phyloP scores from a whole-genome alignment of 1,284 basidiomycete species.

The Wallemia hederae region DNA sequence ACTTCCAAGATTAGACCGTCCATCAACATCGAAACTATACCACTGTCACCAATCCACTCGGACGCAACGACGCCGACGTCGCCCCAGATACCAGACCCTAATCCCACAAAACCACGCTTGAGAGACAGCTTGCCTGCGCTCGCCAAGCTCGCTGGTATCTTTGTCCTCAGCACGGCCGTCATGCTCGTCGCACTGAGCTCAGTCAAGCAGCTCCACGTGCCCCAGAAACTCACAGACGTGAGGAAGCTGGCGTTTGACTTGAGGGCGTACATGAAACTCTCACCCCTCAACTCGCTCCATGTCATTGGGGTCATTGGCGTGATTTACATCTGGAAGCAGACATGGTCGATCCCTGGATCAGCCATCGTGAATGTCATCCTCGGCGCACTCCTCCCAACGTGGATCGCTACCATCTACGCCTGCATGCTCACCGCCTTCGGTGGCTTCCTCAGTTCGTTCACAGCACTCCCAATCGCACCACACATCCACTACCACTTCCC shows the following conservation, averaged over 20 bases:
- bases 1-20: background rate
- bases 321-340: slow-evolving; percentile 4
- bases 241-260: background rate
- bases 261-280: background rate
- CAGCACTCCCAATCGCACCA: background rate
- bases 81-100: background rate
- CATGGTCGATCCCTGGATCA: slow-evolving; percentile 4
- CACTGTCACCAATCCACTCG: background rate
- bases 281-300: slow-evolving; percentile 1
- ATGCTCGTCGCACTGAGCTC: background rate
- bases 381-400: slow-evolving; percentile 2
- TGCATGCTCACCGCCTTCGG: slow-evolving; percentile 3
- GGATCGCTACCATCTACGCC: slow-evolving; percentile 1
- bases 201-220: background rate
- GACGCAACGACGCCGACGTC: background rate
- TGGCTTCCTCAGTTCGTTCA: slow-evolving; percentile 1
- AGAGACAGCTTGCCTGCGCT: background rate
- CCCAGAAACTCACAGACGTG: background rate
- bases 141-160: background rate
- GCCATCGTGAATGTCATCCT: slow-evolving; percentile 3
- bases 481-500: slow-evolving; percentile 3
- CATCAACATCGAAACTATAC: background rate
- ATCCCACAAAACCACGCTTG: background rate
- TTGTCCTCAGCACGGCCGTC: background rate
- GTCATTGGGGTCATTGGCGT: slow-evolving; percentile 1